phyloP scores from a whole-genome alignment of 768 basidiomycete species.

The Tephrocybe sp. region DNA sequence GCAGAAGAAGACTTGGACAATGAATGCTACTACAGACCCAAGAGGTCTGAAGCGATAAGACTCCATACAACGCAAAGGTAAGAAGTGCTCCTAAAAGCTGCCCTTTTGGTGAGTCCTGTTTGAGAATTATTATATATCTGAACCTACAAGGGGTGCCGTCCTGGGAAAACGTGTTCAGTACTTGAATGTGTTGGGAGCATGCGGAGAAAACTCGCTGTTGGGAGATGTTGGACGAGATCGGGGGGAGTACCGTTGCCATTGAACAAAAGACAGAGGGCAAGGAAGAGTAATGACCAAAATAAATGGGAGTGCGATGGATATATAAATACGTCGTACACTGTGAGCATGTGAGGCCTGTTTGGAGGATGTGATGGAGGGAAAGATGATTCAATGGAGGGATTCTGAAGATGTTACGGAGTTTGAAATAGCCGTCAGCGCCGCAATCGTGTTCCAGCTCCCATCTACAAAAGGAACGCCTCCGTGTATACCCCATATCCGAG shows the following conservation, averaged over 20 bases:
- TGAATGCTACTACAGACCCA: slow-evolving; percentile 22
- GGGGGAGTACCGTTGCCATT: neutral
- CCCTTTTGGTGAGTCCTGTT: too few species aligned
- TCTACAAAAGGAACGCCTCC: too few species aligned
- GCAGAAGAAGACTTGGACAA: slow-evolving; percentile 31
- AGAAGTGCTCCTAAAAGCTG: slow-evolving; percentile 19
- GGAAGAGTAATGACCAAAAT: neutral
- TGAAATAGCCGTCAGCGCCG: too few species aligned
- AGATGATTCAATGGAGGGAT: too few species aligned
- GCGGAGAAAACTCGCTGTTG: neutral
- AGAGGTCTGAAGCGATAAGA: slow-evolving; percentile 27
- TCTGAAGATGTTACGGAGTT: too few species aligned
- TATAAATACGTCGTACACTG: too few species aligned
- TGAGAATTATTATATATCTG: too few species aligned
- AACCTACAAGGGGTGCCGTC: slow-evolving; percentile 1
- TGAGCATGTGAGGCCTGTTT: too few species aligned
- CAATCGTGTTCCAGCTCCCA: too few species aligned
- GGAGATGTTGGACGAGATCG: neutral
- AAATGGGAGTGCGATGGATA: neutral
- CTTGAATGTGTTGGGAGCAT: neutral
- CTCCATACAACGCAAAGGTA: slow-evolving; percentile 26
- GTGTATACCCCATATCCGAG: too few species aligned
- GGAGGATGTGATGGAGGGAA: too few species aligned
- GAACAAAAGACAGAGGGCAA: too few species aligned
- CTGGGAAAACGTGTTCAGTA: neutral